Evolutionary conservation across 768 basidiomycete genomes (phyloP), one percentile per base, ranked within the genome.

Genomic region (Nevesoporus exiguus): DNA sequence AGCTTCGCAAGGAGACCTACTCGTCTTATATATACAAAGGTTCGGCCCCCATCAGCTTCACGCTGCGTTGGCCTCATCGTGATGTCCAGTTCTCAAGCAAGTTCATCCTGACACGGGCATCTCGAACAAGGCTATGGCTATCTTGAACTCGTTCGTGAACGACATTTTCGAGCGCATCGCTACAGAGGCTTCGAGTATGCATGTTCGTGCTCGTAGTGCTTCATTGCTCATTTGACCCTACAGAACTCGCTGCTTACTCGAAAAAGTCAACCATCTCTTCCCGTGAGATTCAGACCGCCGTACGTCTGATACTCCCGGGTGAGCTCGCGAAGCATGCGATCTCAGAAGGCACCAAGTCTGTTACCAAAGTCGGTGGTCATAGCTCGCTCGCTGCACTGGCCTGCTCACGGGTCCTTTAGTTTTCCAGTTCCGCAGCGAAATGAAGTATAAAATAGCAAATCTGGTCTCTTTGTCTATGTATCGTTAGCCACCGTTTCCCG

Each of bases 91-190:
- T 64, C 83, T 96, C 58, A 93, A 92, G 76, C 93, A 98, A 77
- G 95, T 98, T 55, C 96, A 98, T 79, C 93, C 95, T 48, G 96
- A 98, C 68, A 98, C 93, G 47, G 96, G 95, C 86, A 98, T 98
- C 77, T 95, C 94, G 51, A 98, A 97, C 85, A 96, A 96, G 80
- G 93, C 93, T 21, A 95, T 96, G 92, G 89, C 93, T 56, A 95
- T 97, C 69, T 75, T 97, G 53, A 96, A 96, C 80, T 91, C 88
- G 54, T 97, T 97, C 68, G 93, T 97, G 66, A 94, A 94, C 66
- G 93, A 97, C 64, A 96, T 93, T 61, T 93, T 93, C 60, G 91
- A 93, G 69, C 89, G 91, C n/a, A 92, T 94, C 64, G 91, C 91
- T 11, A 84, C 87, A 0, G 92, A 94, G 69, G 92, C 91, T 36